Base-by-base conservation (phyloP, 257 asterid species). In the Nicotiana paniculata region DNA sequence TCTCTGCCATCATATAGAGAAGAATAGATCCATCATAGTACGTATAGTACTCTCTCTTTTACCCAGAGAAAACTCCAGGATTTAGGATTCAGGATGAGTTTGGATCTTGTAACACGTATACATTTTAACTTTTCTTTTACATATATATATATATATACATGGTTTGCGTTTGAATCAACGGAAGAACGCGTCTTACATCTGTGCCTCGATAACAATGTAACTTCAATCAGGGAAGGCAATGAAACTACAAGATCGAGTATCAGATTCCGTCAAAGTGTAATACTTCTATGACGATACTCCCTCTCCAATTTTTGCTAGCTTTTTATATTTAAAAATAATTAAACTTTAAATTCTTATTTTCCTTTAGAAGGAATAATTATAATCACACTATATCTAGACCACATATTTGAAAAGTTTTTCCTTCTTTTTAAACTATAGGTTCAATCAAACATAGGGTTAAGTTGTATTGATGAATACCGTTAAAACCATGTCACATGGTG, bases 1-100 rank as follows among this genome's bases (percentile, higher is more conserved):
- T 86, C 86, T 72, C 88, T 65, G 83, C 88, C 91, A 85, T 86
- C 87, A 85, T 46, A 77, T 72, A 21, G 46, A 65, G 81, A 85
- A 84, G 88, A 83, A 68, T 87, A 85, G 75, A 81, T 21, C 30
- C 30, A 28, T 28, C 74, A 64, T 24, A 81, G 66, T 28, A 28
- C 30, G 30, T 28, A 21, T 69, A 70, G 18, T 83, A 11, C 37
- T 82, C 48, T 63, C 57, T 35, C 24, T 54, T 57, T 61, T 62
- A 37, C 59, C 32, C 12, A 10, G 11, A 51, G 1, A 33, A 17
- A 63, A 54, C 26, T 65, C 26, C 6, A 77, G 9, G 70, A 43
- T 70, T 54, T 61, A 82, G 28, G 74, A n/a, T 53, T 63, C 75
- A 39, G 28, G 80, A 51, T 55, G 54, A 35, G 24, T 37, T 15